Evolutionary conservation across 768 basidiomycete species (phyloP).

Genomic region (Hypholoma fasciculare): DNA sequence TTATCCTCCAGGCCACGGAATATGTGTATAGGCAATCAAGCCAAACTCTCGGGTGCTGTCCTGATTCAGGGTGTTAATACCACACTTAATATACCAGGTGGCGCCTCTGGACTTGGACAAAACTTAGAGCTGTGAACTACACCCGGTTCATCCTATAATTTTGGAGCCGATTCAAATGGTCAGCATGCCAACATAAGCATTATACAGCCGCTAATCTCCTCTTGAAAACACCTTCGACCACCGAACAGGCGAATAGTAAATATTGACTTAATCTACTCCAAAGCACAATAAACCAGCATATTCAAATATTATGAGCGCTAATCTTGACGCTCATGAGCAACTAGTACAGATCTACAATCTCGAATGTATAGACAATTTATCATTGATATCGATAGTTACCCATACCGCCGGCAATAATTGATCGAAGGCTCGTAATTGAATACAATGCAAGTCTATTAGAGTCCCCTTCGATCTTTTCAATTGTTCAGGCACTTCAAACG

Average conservation of each 20-base stretch:
- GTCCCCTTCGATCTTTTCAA: conserved; percentile 13
- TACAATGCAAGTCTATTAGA: conserved; percentile 15
- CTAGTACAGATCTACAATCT: conserved; percentile 3
- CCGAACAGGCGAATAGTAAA: no score
- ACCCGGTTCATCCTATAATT: neutral
- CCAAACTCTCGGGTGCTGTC: no score
- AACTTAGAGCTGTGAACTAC: neutral
- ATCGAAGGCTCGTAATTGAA: conserved; percentile 22
- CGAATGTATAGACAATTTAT: conserved; percentile 5
- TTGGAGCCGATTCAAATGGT: neutral
- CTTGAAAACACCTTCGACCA: no score
- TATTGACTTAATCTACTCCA: no score
- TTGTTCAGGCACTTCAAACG: conserved; percentile 12
- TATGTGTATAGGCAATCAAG: neutral
- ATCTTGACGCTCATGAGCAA: neutral
- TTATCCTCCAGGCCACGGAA: neutral
- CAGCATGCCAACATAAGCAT: neutral
- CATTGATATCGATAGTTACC: conserved; percentile 11
- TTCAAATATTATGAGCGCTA: neutral
- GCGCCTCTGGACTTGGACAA: neutral
- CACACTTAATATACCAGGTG: neutral
- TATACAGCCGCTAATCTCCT: neutral
- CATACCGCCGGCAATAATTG: conserved; percentile 22
- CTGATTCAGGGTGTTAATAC: no score
- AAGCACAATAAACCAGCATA: no score